Base-by-base conservation (phyloP, 179 eudicot genomes). In the Silene noctiflora region DNA sequence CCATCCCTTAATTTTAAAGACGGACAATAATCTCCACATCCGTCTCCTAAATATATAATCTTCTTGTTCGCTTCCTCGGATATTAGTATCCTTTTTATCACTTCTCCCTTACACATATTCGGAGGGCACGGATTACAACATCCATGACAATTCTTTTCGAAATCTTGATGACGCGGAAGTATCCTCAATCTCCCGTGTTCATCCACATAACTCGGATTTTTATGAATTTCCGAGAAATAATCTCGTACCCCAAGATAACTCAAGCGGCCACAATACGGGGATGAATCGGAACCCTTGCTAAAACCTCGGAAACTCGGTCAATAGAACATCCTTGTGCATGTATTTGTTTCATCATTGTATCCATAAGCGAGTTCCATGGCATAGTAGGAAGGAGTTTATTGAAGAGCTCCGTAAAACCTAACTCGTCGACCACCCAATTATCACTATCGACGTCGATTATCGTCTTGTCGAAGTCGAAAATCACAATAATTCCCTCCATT, bases 21-120 rank as follows among this genome's bases (percentile, higher is more conserved):
- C 0, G 97, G 93, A 81, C 97, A 92, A 51, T 88, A 92, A 66
- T 92, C 97, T 3, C 97, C 97, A 1, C 27, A 25, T 25, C 27
- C 27, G 27, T 25, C 27, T 25, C 27, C 27, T 25, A 25, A 29
- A 3, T 29, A 89, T 53, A 91, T 86, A 48, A 89, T 72, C 74
- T 67, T 87, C 68, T 86, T 90, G 78, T 78, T 80, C 59, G 73
- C 81, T 61, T 85, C 79, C 72, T 80, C 73, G 0, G 81, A 29
- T 29, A 29, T 71, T 71, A 87, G 75, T 39, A 92, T 69, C 79
- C 85, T 89, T 46, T 88, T 85, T 4, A 92, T 81, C 21, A 91
- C 79, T 66, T 73, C 31, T 1, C 96, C 93, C 97, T 91, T 91
- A 91, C 97, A 91, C 97, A 91, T 90, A 74, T 91, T 91, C n/a